Evolutionary conservation across 2,329 filamentous ascomycete species (phyloP).

Genomic region (Fusarium duplospermum): DNA sequence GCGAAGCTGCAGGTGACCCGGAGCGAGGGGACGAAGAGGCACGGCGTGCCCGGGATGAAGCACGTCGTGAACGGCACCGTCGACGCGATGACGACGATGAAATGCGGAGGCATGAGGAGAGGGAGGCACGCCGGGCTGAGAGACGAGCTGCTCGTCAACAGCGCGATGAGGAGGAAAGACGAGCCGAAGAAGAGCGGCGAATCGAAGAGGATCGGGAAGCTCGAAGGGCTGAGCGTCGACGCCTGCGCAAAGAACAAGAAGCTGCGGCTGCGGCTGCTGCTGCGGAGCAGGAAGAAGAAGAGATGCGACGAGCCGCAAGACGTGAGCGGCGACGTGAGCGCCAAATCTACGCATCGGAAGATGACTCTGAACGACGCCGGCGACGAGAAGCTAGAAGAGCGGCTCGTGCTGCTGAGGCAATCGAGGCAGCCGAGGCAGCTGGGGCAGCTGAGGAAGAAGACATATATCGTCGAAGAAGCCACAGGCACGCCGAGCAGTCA

Average conservation of each 20-base stretch:
- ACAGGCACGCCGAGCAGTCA: constrained; percentile 51
- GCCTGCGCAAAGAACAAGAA: constrained; percentile 61
- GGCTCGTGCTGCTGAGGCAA: constrained; percentile 48
- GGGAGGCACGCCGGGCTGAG: constrained; percentile 67
- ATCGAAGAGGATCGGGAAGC: constrained; percentile 65
- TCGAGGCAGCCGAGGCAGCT: constrained; percentile 44
- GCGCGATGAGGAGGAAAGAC: constrained; percentile 40
- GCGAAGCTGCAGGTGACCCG: constrained; percentile 61
- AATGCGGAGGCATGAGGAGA: constrained; percentile 49
- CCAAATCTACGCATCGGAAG: constrained; percentile 57
- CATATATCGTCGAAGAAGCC: constrained; percentile 45
- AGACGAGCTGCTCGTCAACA: constrained; percentile 55
- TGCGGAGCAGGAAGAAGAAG: constrained; percentile 58
- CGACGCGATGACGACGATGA: constrained; percentile 61
- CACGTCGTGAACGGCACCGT: constrained; percentile 65
- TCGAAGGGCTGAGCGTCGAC: constrained; percentile 62
- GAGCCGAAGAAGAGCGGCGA: constrained; percentile 61
- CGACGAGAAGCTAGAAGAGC: constrained; percentile 65
- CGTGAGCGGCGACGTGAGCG: constrained; percentile 63
- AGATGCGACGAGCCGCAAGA: constrained; percentile 58
- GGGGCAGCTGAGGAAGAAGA: constrained; percentile 48
- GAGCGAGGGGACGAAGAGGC: constrained; percentile 67
- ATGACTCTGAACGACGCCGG: constrained; percentile 66
- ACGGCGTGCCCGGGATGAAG: constrained; percentile 67
- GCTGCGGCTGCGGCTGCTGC: constrained; percentile 55